Conservation (phyloP, 106 monocot genomes). For the Alisma plantagoaquatica region DNA sequence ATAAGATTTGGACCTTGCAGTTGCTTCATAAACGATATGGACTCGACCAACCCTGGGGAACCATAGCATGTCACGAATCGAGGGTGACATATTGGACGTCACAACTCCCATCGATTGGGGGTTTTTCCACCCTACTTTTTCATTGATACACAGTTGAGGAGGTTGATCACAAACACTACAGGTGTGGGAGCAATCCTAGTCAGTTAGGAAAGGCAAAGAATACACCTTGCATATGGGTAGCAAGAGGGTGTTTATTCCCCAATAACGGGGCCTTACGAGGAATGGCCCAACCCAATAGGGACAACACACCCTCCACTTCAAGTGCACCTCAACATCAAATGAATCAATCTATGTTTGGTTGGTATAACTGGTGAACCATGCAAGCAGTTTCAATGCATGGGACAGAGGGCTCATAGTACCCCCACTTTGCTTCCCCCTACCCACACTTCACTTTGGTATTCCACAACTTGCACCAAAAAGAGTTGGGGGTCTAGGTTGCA, state of each 20-base stretch:
- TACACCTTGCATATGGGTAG: slow-evolving; percentile 24
- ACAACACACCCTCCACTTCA: slow-evolving; percentile 20
- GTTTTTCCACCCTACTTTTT: not conserved
- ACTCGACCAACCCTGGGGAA: not conserved
- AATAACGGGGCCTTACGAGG: slow-evolving; percentile 18
- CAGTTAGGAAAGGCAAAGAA: not conserved
- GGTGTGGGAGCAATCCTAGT: slow-evolving; percentile 3
- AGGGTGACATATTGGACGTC: slow-evolving; percentile 3
- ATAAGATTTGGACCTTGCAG: not conserved
- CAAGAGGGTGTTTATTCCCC: slow-evolving; percentile 28
- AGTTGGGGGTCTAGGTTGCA: too few relatives aligned
- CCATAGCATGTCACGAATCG: slow-evolving; percentile 5
- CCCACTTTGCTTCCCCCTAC: too few relatives aligned
- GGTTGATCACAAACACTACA: not conserved
- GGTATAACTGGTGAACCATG: slow-evolving; percentile 1
- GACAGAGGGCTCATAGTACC: not conserved
- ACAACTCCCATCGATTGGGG: slow-evolving; percentile 1
- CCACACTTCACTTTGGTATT: too few relatives aligned
- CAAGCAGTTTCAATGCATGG: not conserved
- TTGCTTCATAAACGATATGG: not conserved
- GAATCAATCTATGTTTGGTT: slow-evolving; percentile 8
- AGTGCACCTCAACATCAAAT: slow-evolving; percentile 26
- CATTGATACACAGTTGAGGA: not conserved
- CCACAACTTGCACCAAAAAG: too few relatives aligned
- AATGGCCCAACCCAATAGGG: slow-evolving; percentile 26